Percentiles rank a stretch among this genome's conserved stretches.
phyloP scores from a whole-genome alignment of 345 rosid genomes.

The Hibiscus tridactylites region DNA sequence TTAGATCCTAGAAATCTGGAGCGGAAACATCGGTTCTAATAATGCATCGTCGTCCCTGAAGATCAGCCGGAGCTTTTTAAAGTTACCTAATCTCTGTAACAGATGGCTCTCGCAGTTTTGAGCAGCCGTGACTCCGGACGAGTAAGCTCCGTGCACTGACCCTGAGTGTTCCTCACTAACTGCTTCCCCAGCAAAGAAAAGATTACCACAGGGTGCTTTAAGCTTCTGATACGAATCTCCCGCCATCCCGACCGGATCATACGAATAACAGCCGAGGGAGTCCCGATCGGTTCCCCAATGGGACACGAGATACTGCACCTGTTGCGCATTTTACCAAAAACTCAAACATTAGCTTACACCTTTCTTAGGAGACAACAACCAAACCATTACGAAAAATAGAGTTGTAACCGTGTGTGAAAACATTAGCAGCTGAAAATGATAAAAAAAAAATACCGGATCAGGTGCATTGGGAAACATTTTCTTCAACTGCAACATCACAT shows the following conservation, averaged over 20 bases:
- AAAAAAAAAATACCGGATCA: constrained; percentile 45
- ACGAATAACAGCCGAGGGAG: constrained; percentile 75
- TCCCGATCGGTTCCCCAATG: constrained; percentile 77
- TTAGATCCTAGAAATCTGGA: constrained; percentile 83
- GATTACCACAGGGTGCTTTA: constrained; percentile 51
- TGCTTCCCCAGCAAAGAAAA: constrained; percentile 89
- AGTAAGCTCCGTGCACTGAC: constrained; percentile 81
- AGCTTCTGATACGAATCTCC: constrained; percentile 61
- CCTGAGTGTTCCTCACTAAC: constrained; percentile 78
- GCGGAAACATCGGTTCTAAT: constrained; percentile 50
- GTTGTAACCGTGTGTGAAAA: neutral
- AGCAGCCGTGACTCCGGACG: constrained; percentile 67
- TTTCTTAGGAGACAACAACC: neutral
- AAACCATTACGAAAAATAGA: neutral
- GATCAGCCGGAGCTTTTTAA: constrained; percentile 37
- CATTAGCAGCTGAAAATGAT: neutral
- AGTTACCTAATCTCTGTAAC: constrained; percentile 34
- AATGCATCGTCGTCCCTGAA: constrained; percentile 24
- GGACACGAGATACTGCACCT: constrained; percentile 66
- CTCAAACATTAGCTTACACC: neutral
- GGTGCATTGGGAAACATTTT: constrained; percentile 81
- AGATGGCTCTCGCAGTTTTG: constrained; percentile 53
- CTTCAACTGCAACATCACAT: constrained; percentile 68
- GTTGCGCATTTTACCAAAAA: constrained; percentile 8
- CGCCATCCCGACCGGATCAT: constrained; percentile 69